Base-by-base conservation (phyloP, 495 filamentous ascomycete species). In the Aspergillus sparsus region DNA sequence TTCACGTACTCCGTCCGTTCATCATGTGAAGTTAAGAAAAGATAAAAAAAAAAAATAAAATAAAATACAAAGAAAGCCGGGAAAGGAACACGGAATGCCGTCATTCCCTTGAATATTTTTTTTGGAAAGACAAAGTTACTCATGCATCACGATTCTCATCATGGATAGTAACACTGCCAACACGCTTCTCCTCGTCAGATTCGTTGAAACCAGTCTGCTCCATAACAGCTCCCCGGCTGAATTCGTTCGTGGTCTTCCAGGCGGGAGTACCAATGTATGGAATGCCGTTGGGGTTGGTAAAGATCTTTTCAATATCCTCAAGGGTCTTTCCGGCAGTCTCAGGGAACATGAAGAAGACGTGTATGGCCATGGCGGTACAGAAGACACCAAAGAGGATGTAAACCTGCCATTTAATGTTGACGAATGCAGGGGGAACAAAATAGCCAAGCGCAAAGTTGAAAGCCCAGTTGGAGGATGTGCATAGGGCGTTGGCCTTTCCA, bases 321-420 rank as follows among this genome's bases (percentile, higher is more conserved):
- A 93, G 80, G 11, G 89, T 87, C 79, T 91, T 91, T 53, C 89
- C 89, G n/a, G 83, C 80, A 0, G 89, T 93, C 72, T 94, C 90
- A 1, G 89, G 90, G 79, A 93, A 91, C 63, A 89, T 74, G 74
- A 93, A 90, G 76, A 84, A 90, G n/a, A 85, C 82, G 66, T 93
- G 90, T 16, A 90, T 66, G 50, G 83, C 82, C 85, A 90, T 90
- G 57, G 77, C 74, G 52, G 84, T 83, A 70, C 85, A 89, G 70
- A 93, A 93, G 8, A 87, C 83, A 37, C 87, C 90, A 62, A 93
- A 93, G 18, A 92, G 68, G 44, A 91, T 75, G 64, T 92, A 93
- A 0, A 82, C 82, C 73, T 82, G 80, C 89, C 89, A 93, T 56
- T 82, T 74, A 63, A 92, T 91, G 62, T 82, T 89, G 51, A 76